These are phyloP conservation scores for Botryosphaeria agaves DNA, from an alignment of 2,329 filamentous ascomycete species.

Conservation along the genomic window DNA sequence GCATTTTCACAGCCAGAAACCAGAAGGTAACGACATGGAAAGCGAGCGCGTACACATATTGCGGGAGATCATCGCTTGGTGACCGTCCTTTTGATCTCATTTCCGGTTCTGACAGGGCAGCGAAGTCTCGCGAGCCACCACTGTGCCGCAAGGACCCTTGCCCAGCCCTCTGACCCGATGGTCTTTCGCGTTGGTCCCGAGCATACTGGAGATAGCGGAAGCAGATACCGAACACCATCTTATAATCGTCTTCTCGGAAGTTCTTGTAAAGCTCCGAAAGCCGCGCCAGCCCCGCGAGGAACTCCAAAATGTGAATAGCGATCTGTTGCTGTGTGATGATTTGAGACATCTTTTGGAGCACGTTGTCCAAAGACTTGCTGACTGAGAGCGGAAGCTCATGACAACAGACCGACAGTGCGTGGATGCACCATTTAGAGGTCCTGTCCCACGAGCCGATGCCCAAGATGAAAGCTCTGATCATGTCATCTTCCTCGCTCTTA, in stretches of 20 bases:
- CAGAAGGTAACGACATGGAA: constrained; percentile 95
- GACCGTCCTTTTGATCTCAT: constrained; percentile 22
- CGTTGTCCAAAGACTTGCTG: constrained; percentile 67
- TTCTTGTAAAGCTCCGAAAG: constrained; percentile 75
- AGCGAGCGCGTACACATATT: constrained; percentile 85
- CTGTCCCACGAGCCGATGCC: constrained; percentile 73
- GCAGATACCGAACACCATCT: constrained; percentile 87
- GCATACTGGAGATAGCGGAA: constrained; percentile 87
- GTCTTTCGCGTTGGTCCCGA: constrained; percentile 39
- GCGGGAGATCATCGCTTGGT: constrained; percentile 58
- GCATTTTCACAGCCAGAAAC: constrained; percentile 79
- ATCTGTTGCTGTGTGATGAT: constrained; percentile 89
- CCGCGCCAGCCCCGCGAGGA: constrained; percentile 75
- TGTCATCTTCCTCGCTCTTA: constrained; percentile 74
- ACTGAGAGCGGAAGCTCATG: constrained; percentile 82
- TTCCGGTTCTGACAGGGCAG: constrained; percentile 9
- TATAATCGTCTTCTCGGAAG: constrained; percentile 80
- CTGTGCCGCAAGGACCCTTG: constrained; percentile 25
- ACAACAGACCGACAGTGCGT: constrained; percentile 86
- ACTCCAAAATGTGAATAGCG: constrained; percentile 89
- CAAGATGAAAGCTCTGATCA: constrained; percentile 70
- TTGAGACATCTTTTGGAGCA: constrained; percentile 84
- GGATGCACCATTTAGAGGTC: constrained; percentile 83
- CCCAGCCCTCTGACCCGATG: constrained; percentile 7
- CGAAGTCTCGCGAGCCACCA: constrained; percentile 25